Conservation (phyloP, 768 basidiomycete genomes). For the Lyophyllum decastes region DNA sequence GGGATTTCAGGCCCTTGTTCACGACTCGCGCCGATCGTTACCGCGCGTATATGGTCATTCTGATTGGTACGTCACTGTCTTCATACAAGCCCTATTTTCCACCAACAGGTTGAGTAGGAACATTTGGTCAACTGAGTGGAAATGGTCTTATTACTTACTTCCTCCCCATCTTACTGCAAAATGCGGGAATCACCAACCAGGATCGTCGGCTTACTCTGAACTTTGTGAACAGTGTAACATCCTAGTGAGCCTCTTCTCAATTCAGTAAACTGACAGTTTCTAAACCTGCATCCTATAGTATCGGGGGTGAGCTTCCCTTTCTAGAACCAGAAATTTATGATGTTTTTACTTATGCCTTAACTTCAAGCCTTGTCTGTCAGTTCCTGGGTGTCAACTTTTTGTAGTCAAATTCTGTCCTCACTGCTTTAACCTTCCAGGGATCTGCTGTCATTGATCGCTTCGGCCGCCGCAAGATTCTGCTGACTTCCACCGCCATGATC, state of each 20-base stretch:
- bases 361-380: constrained; percentile 30
- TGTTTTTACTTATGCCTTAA: neutral
- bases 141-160: constrained; percentile 53
- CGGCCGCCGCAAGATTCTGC: constrained; percentile 46
- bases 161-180: constrained; percentile 45
- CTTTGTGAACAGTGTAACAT: constrained; percentile 54
- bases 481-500: constrained; percentile 38
- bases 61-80: constrained; percentile 37
- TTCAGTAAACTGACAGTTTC: neutral
- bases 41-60: constrained; percentile 50
- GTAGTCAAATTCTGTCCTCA: neutral
- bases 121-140: constrained; percentile 45
- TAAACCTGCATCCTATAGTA: constrained; percentile 19
- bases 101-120: constrained; percentile 16
- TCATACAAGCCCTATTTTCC: neutral
- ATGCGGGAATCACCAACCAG: constrained; percentile 47
- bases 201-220: constrained; percentile 44
- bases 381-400: neutral
- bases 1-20: constrained; percentile 58
- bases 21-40: constrained; percentile 45
- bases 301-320: constrained; percentile 31
- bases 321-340: neutral
- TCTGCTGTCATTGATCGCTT: constrained; percentile 49
- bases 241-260: constrained; percentile 33
- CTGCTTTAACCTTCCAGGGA: constrained; percentile 28